Evolutionary conservation across 192 early-diverging fungal genomes (phyloP), one percentile per base, ranked within the genome.

Genomic region (Coemansia furcata): DNA sequence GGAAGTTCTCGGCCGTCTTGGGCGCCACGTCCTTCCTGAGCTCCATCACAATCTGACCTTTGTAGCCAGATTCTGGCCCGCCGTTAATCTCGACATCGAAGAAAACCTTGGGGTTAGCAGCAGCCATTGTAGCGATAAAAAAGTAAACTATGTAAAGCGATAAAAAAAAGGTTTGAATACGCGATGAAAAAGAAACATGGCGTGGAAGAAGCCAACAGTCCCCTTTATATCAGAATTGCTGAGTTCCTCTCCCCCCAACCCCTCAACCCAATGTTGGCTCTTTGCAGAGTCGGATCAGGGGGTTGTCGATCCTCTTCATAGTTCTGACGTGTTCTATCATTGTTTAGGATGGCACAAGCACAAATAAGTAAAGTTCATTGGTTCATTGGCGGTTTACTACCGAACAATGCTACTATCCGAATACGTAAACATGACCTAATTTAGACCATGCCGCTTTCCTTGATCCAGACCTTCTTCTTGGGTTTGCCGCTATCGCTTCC

Each of bases 1-100:
- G 87, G 85, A 99, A 99, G 90, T 99, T 99, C 84, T 99, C 93
- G 33, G 91, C 91, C 12, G 95, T 97, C 85, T 90, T 91, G 75
- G 97, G 97, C n/a, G 90, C 89, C 26, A 89, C 87, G 65, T 97
- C 89, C n/a, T n/a, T n/a, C n/a, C n/a, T n/a, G n/a, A 85, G 76
- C 67, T 72, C 78, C 47, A 85, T 71, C 19, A 36, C 63, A 57
- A 85, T 76, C 26, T 37, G 47, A 11, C 83, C 79, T 14, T n/a
- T n/a, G n/a, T n/a, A n/a, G n/a, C n/a, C n/a, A 73, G 37, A 1
- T 26, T 14, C 12, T 37, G 50, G 21, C 26, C 57, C 69, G 62
- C n/a, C n/a, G n/a, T n/a, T n/a, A n/a, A n/a, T n/a, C 21, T 66
- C 64, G 55, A 86, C 62, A n/a, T 86, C 74, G 57, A 86, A 86